Evolutionary conservation across 495 filamentous ascomycete species (phyloP).

Genomic region (Neurospora sp.): DNA sequence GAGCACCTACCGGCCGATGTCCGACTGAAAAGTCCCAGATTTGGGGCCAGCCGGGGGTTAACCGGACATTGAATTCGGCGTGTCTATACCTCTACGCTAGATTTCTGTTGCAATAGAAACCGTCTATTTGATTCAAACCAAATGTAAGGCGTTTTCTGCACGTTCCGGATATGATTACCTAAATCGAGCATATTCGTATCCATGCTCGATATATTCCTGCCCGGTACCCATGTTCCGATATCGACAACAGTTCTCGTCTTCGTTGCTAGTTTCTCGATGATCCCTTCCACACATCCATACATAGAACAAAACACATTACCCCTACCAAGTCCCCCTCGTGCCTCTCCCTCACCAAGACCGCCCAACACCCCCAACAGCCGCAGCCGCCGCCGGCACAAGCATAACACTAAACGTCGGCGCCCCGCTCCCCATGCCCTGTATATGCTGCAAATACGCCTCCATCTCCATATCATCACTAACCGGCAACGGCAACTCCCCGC

Average conservation of each 20-base stretch:
- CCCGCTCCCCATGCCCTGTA: conserved; percentile 39
- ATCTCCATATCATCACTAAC: not conserved
- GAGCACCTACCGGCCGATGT: not conserved
- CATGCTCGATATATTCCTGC: not conserved
- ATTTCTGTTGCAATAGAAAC: not conserved
- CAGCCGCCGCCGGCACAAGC: conserved; percentile 5
- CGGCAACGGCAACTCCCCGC: not conserved
- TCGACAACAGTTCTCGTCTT: not conserved
- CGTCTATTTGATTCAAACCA: not conserved
- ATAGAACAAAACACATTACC: not conserved
- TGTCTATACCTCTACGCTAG: not conserved
- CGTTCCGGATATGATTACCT: not conserved
- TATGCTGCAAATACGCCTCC: conserved; percentile 29
- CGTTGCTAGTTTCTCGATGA: not conserved
- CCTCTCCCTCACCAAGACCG: conserved; percentile 1
- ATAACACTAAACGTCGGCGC: conserved; percentile 58
- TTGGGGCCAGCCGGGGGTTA: not conserved
- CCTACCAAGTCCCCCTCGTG: not conserved
- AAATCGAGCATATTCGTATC: not conserved
- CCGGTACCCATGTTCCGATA: not conserved
- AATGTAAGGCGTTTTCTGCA: not conserved
- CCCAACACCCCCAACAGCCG: not conserved
- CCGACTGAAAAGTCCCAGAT: not conserved
- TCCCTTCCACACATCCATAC: not conserved
- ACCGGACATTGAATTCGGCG: not conserved